Base-by-base conservation (phyloP, 371 early-diverging fungal species). In the Mucor velutinosus region DNA sequence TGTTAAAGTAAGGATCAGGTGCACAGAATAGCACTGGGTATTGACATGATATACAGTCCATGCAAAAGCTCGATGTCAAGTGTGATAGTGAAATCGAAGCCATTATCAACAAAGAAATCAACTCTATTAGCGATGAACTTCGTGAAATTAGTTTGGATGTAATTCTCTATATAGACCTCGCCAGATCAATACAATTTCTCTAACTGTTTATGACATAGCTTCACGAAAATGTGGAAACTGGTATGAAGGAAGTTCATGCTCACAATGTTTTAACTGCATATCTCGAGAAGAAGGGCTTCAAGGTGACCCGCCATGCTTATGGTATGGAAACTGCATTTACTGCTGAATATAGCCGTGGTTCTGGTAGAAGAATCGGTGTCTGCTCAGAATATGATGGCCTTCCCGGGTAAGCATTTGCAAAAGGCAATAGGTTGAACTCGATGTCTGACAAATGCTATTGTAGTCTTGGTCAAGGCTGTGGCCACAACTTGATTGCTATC, bases 361-460 rank as follows among this genome's bases (percentile, higher is more conserved):
- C 57, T 11, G 76, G 80, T 35, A 76, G 83, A 39, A 76, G 81
- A 29, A 58, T 81, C 43, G 89, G 80, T 60, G 82, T 89, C 55
- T 89, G 87, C 57, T 77, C 86, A 19, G 89, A 89, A 70, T 89
- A 88, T 62, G 92, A 91, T 71, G 90, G 86, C n/a, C 69, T 91
- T 33, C 87, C 89, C 5, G 83, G 76, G 56, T 77, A 87, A 30
- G 15, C 11, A 15, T 45, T 33, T 4, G 49, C n/a, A 23, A 23
- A 47, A 59, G n/a, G 17, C 10, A 29, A 19, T 27, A n/a, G n/a
- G 19, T 45, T 17, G 0, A 4, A 21, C 37, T 37, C 23, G 60
- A 37, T 32, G 25, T 17, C 37, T 27, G 17, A 41, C 21, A 47
- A 7, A 21, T 47, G 21, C 1, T 19, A n/a, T n/a, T 7, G 23